Percentiles rank a stretch among this genome's conserved stretches.
These are phyloP conservation scores for Dryas octopetala DNA, from an alignment of 306 rosid genomes.

Conservation along the genomic window DNA sequence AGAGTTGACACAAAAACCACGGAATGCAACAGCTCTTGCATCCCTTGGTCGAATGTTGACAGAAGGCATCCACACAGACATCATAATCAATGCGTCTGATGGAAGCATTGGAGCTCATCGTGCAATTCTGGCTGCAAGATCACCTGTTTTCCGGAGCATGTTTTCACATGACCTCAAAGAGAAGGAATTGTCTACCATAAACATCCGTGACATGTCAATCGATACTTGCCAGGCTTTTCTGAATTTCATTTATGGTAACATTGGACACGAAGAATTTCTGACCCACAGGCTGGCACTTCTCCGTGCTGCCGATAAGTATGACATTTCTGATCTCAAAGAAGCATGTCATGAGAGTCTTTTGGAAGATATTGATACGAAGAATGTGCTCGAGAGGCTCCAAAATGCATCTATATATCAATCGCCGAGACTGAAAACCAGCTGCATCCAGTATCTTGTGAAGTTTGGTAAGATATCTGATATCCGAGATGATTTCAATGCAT, in stretches of 20 bases:
- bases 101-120: slow-evolving; percentile 91
- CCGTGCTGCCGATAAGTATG: slow-evolving; percentile 89
- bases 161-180: slow-evolving; percentile 87
- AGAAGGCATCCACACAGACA: slow-evolving; percentile 89
- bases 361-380: slow-evolving; percentile 83
- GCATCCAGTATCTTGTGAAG: slow-evolving; percentile 82
- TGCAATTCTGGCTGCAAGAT: slow-evolving; percentile 82
- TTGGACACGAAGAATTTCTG: slow-evolving; percentile 71
- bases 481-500: slow-evolving; percentile 70
- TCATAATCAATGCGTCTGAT: slow-evolving; percentile 68
- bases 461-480: slow-evolving; percentile 90
- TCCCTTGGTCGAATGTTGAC: slow-evolving; percentile 74
- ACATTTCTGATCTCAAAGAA: slow-evolving; percentile 76
- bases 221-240: slow-evolving; percentile 82
- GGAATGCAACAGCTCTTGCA: slow-evolving; percentile 66
- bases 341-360: slow-evolving; percentile 90
- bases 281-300: slow-evolving; percentile 78
- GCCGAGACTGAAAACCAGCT: slow-evolving; percentile 65
- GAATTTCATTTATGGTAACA: slow-evolving; percentile 76
- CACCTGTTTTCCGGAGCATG: slow-evolving; percentile 93
- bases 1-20: slow-evolving; percentile 52
- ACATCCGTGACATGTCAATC: slow-evolving; percentile 87
- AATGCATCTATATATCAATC: slow-evolving; percentile 75
- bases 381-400: slow-evolving; percentile 96
- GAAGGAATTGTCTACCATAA: slow-evolving; percentile 71